Conservation (phyloP, 192 early-diverging fungal species). For the Diversispora epigaea region DNA sequence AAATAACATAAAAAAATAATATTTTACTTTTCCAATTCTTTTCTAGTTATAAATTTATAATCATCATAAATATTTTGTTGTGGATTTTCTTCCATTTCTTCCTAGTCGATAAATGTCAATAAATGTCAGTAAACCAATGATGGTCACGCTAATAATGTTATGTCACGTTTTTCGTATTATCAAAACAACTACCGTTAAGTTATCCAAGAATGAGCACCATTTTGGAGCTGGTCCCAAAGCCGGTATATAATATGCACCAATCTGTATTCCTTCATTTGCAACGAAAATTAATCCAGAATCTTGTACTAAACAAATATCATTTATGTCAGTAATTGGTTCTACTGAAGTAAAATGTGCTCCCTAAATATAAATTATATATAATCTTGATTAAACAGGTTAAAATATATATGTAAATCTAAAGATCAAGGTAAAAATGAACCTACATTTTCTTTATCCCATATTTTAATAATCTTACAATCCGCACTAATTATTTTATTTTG, state of each 20-base stretch:
- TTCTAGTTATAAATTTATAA: constrained; percentile 95
- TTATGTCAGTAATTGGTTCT: constrained; percentile 89
- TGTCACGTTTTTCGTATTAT: neutral
- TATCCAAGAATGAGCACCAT: constrained; percentile 95
- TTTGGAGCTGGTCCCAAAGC: constrained; percentile 87
- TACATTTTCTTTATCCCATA: constrained; percentile 82
- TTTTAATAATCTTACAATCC: constrained; percentile 88
- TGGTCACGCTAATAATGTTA: neutral
- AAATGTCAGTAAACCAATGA: neutral
- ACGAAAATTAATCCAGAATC: constrained; percentile 85
- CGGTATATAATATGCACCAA: constrained; percentile 92
- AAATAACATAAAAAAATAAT: neutral
- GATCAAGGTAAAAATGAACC: constrained; percentile 8
- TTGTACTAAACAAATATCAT: constrained; percentile 83
- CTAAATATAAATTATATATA: constrained; percentile 22
- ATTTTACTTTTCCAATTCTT: constrained; percentile 67
- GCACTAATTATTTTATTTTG: constrained; percentile 79
- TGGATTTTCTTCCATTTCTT: constrained; percentile 89
- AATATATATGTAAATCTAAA: neutral
- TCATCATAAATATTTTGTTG: constrained; percentile 89
- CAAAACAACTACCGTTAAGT: constrained; percentile 67
- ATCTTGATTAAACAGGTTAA: neutral
- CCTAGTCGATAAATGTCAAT: constrained; percentile 28
- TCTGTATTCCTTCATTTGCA: constrained; percentile 90
- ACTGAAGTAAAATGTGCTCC: constrained; percentile 89